Base-by-base conservation (phyloP, 768 basidiomycete species). In the Leccinum fibrillosum region DNA sequence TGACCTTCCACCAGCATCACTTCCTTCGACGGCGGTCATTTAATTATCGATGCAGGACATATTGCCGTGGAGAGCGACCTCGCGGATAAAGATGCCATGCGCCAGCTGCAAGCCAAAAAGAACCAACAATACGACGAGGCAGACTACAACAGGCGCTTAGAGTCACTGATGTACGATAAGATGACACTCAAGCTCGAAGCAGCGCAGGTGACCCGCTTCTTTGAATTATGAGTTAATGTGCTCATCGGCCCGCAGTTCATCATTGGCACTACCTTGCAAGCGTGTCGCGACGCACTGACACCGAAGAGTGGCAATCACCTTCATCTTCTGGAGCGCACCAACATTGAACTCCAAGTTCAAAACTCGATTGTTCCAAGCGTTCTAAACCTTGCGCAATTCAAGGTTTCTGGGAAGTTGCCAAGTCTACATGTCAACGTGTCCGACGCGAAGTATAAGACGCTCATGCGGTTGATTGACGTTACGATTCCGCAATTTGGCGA, bases 121-220 rank as follows among this genome's bases (percentile, higher is more conserved):
- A 86, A 89, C 49, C 85, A 89, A 69, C 78, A 88, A 67, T 97
- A 97, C 70, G 85, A 78, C 42, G 92, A 94, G 17, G 89, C 89
- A 52, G 97, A 99, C 65, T 94, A 89, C 73, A 44, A 44, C 42
- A 79, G 79, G 64, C 82, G 85, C 54, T 79, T 99, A 25, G 94
- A 98, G 73, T 88, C 88, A 2, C 76, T 98, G 35, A 96, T 98
- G 93, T 99, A 98, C 67, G 97, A 99, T 74, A 90, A 88, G 62
- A 78, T 97, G 63, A 82, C 81, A 11, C 78, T 99, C 37, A 86
- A 83, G 56, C 81, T 99, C 17, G 80, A 94, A 64, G 87, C 90
- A 47, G 94, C 97, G 12, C 96, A 98, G 85, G 94, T 95, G 60
- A 56, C 51, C 23, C n/a, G 25, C 32, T 48, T 35, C 30, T 11